A percentile compares a stretch with the other conserved stretches of the same genome.
These are phyloP conservation scores for Eucalyptus tenuipes DNA, from an alignment of 345 rosid genomes.

Conservation along the genomic window DNA sequence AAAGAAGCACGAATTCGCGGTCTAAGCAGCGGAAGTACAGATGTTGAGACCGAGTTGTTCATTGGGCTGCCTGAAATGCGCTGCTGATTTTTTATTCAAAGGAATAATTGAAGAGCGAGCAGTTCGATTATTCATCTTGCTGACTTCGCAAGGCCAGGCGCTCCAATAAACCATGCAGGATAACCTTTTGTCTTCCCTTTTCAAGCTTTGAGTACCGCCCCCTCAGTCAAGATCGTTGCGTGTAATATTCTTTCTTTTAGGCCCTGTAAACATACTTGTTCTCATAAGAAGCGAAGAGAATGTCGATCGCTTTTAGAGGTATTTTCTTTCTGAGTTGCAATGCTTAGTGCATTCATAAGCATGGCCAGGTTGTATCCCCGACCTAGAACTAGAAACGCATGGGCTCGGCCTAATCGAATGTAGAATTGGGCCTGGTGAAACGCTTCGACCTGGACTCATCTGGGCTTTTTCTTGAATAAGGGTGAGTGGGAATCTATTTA, in stretches of 20 bases:
- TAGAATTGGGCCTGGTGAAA: neutral
- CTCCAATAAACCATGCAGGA: neutral
- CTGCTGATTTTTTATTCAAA: neutral
- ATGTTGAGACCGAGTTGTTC: neutral
- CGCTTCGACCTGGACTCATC: neutral
- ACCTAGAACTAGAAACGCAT: neutral
- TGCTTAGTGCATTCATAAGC: neutral
- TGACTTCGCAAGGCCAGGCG: neutral
- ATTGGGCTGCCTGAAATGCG: constrained; percentile 1
- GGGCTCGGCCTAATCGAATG: neutral
- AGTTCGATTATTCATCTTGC: neutral
- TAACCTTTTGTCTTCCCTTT: neutral
- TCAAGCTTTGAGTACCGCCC: neutral
- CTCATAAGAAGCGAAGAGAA: neutral
- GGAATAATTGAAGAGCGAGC: neutral
- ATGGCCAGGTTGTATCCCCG: neutral
- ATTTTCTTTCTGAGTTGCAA: neutral
- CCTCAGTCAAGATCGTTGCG: neutral
- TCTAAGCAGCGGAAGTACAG: neutral
- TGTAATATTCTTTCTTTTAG: neutral
- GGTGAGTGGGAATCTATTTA: neutral
- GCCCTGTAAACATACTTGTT: neutral
- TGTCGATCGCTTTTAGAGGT: neutral
- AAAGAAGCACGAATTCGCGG: neutral
- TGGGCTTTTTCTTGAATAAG: neutral